phyloP scores from a whole-genome alignment of 257 asterid genomes.

The Coffea eugenioides region DNA sequence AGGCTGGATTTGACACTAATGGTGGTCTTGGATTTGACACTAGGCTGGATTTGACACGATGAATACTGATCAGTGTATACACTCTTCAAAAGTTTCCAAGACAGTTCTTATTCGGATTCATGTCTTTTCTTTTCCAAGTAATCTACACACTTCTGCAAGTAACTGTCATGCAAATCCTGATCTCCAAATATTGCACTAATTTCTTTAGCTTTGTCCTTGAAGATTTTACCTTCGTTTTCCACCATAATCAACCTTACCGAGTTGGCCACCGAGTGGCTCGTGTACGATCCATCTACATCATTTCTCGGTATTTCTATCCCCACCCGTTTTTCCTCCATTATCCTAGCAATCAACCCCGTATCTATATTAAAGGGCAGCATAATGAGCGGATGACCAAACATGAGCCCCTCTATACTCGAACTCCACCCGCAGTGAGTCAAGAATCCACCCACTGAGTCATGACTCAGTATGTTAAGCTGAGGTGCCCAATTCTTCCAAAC shows the following conservation, averaged over 20 bases:
- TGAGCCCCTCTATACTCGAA: constrained; percentile 1
- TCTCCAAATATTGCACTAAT: constrained; percentile 20
- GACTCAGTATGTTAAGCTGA: constrained; percentile 13
- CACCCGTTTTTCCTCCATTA: constrained; percentile 10
- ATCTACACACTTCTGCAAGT: constrained; percentile 8
- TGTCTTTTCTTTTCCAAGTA: constrained; percentile 7
- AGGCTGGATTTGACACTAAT: too few species aligned
- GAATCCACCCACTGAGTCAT: constrained; percentile 19
- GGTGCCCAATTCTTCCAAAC: constrained; percentile 22
- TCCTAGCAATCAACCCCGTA: constrained; percentile 13
- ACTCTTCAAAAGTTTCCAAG: too few species aligned
- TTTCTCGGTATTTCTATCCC: constrained; percentile 17
- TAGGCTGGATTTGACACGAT: too few species aligned
- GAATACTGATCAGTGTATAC: too few species aligned
- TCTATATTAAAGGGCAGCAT: constrained; percentile 12
- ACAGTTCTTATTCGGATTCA: too few species aligned
- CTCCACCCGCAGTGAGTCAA: constrained; percentile 29
- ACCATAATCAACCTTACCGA: constrained; percentile 16
- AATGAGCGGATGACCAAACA: background rate
- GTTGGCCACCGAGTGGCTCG: constrained; percentile 17
- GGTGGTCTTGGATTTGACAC: too few species aligned
- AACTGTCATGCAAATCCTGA: constrained; percentile 11
- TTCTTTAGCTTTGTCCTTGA: constrained; percentile 13
- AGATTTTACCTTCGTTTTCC: constrained; percentile 7
- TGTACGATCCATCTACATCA: constrained; percentile 9